A percentile compares a stretch with the other conserved stretches of the same genome.
These are phyloP conservation scores for Termitomyces sp. DNA, from an alignment of 768 basidiomycete genomes.

Conservation along the genomic window DNA sequence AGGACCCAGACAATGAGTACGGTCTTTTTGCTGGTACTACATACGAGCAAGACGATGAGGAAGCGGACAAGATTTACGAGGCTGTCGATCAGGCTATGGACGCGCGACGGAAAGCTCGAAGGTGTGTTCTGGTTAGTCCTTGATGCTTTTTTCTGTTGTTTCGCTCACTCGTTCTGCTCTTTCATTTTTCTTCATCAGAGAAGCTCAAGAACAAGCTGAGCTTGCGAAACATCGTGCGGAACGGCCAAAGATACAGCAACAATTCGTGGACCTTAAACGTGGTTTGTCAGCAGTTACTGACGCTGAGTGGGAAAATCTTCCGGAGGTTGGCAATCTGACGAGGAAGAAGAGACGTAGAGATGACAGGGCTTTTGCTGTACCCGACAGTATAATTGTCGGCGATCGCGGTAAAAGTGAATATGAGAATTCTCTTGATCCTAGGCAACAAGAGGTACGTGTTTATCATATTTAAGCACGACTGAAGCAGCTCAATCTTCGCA, in stretches of 20 bases:
- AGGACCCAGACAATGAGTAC: constrained; percentile 96
- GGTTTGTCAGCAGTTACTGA: constrained; percentile 84
- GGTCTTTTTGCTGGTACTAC: constrained; percentile 94
- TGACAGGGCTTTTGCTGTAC: constrained; percentile 83
- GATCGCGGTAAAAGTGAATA: constrained; percentile 71
- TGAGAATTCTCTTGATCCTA: constrained; percentile 68
- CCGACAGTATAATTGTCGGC: constrained; percentile 89
- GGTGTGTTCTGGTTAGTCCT: constrained; percentile 58
- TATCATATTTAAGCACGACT: not conserved
- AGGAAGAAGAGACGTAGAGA: constrained; percentile 85
- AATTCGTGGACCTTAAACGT: constrained; percentile 93
- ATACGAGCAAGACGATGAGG: constrained; percentile 96
- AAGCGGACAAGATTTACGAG: constrained; percentile 95
- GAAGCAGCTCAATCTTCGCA: constrained; percentile 17
- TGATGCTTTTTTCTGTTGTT: constrained; percentile 18
- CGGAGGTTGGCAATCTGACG: constrained; percentile 95
- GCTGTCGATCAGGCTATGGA: constrained; percentile 91
- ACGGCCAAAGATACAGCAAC: constrained; percentile 91
- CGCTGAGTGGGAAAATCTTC: constrained; percentile 90
- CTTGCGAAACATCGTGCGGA: constrained; percentile 71
- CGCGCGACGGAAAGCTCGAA: constrained; percentile 67
- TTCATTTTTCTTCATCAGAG: constrained; percentile 19
- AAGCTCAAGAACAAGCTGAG: constrained; percentile 23
- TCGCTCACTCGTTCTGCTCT: constrained; percentile 14
- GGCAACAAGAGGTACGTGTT: constrained; percentile 66